Conservation (phyloP, 1,284 basidiomycete genomes). For the Marasmius oreades region DNA sequence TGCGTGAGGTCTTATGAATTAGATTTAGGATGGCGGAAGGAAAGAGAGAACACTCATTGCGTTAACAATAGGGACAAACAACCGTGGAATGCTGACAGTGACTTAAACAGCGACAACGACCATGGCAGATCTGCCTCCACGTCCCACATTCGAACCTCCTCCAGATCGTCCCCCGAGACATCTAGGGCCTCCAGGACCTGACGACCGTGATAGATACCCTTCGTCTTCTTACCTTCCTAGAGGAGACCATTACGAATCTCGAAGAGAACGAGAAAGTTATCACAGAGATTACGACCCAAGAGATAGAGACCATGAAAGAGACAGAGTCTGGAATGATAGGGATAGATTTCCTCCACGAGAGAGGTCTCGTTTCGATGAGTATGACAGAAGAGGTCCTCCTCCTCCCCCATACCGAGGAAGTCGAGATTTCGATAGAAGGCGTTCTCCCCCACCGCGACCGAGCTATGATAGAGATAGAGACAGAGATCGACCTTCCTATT, state of each 20-base stretch:
- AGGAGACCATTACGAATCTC: not conserved
- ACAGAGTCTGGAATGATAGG: not conserved
- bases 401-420: not conserved
- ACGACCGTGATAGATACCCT: not conserved
- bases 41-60: not conserved
- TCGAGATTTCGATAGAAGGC: not conserved
- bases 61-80: not conserved
- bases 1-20: not conserved
- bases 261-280: not conserved
- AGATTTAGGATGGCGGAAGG: not conserved
- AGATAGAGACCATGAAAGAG: not conserved
- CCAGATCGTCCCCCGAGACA: not conserved
- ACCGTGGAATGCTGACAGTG: not conserved
- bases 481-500: not conserved
- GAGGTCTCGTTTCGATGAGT: not conserved
- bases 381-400: not conserved
- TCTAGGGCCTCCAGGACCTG: not conserved
- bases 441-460: not conserved
- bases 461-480: not conserved
- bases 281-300: not conserved
- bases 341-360: not conserved
- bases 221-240: not conserved
- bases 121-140: not conserved
- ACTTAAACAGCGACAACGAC: not conserved
- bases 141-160: not conserved